Base-by-base conservation (phyloP, 352 stramenopile species). In the Globisporangium iwayamae region DNA sequence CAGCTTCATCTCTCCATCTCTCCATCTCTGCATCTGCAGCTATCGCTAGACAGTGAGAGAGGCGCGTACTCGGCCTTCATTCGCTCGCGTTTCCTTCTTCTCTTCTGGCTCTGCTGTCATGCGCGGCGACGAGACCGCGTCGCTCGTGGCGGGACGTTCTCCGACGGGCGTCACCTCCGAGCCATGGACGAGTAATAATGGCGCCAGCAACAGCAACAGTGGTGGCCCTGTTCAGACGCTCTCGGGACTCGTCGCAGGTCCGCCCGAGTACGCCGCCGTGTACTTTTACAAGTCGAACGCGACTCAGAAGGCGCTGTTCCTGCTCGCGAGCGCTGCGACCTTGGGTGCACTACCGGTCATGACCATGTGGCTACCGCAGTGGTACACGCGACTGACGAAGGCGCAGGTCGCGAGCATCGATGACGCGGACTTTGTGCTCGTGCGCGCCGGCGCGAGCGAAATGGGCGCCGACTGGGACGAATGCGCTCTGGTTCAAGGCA, bases 351-450 rank as follows among this genome's bases (percentile, higher is more conserved):
- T 93, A 28, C 73, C 74, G 0, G 30, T 81, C 43, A 41, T 84
- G 25, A 72, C 68, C 32, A 67, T 79, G 25, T 93, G 82, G 81
- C 62, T 83, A 43, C 84, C 84, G 8, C 74, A 83, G 57, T 75
- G 82, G 57, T 74, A 79, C 62, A 89, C 83, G 56, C 69, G 72
- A 18, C 66, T 91, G 30, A 78, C 84, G 10, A 78, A 81, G 58
- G 69, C 58, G 20, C 73, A 70, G n/a, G 71, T 84, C 16, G 61
- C 63, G 22, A 70, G 38, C 4, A 63, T 75, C 10, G 74, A 76
- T 50, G 70, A 89, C 38, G 82, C 81, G 32, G 71, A 84, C 51
- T 78, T 65, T 59, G 81, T 91, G 28, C 67, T 93, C 32, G 75
- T 87, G 46, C 71, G 71, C 60, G 47, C 46, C 5, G 55, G 61